phyloP scores from a whole-genome alignment of 768 basidiomycete species.

The Lactarius sp. region DNA sequence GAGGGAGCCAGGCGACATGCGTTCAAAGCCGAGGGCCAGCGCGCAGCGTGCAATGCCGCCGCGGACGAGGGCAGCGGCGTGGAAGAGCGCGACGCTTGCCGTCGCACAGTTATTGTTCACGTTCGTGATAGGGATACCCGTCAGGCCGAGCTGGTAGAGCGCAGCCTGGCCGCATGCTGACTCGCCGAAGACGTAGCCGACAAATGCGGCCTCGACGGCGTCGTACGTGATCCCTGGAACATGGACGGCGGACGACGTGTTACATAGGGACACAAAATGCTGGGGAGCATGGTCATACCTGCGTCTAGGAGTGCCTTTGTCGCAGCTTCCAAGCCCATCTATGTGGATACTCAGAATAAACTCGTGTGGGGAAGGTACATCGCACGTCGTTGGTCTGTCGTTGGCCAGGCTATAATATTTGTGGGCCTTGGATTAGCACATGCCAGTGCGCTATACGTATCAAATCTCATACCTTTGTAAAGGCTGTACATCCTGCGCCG shows the following conservation, averaged over 20 bases:
- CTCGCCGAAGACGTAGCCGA: constrained; percentile 77
- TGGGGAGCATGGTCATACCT: constrained; percentile 36
- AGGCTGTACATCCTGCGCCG: constrained; percentile 71
- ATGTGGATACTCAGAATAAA: not conserved
- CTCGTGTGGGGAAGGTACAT: not conserved
- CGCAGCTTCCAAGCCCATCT: constrained; percentile 87
- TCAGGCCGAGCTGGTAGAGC: constrained; percentile 78
- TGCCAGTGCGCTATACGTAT: not conserved
- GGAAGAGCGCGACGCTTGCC: constrained; percentile 71
- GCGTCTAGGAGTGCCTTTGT: constrained; percentile 86
- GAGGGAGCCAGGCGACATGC: constrained; percentile 72
- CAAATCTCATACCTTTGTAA: constrained; percentile 55
- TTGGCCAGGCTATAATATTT: constrained; percentile 47
- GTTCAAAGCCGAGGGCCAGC: constrained; percentile 82
- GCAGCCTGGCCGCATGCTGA: constrained; percentile 78
- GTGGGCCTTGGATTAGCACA: not conserved
- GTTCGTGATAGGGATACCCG: constrained; percentile 78
- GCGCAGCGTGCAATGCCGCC: constrained; percentile 67
- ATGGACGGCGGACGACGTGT: too few relatives aligned
- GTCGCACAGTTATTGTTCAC: constrained; percentile 89
- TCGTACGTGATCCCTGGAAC: constrained; percentile 76
- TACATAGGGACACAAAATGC: not conserved
- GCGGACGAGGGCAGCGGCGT: constrained; percentile 67
- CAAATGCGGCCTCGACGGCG: constrained; percentile 63
- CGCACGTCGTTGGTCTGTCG: constrained; percentile 70